phyloP scores from a whole-genome alignment of 2,329 filamentous ascomycete genomes.

The Sarocladiaceae sp. region DNA sequence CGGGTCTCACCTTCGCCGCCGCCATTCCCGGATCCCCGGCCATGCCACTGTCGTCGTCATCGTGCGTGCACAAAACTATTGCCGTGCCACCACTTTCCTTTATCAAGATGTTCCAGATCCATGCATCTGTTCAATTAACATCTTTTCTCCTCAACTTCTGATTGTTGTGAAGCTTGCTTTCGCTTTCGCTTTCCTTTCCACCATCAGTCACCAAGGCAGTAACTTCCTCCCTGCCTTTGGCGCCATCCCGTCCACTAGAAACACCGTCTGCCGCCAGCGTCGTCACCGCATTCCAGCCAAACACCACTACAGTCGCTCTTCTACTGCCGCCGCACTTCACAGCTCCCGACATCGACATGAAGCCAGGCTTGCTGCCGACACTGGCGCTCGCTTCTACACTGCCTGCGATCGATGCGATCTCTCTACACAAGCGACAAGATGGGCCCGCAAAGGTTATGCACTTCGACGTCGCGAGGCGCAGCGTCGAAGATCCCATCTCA shows the following conservation, averaged over 20 bases:
- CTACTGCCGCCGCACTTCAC: neutral
- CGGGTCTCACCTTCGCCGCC: neutral
- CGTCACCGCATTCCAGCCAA: no score
- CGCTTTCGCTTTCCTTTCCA: no score
- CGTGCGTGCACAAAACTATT: neutral
- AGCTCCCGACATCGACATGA: neutral
- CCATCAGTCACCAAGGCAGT: neutral
- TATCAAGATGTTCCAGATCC: no score
- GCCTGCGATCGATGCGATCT: slow-evolving; percentile 21
- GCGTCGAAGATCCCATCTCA: slow-evolving; percentile 34
- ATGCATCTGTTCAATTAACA: no score
- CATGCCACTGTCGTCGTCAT: slow-evolving; percentile 2
- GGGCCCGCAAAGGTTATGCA: slow-evolving; percentile 39
- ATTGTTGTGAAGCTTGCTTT: no score
- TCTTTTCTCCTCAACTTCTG: no score
- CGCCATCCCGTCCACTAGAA: no score
- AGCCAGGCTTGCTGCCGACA: slow-evolving; percentile 9
- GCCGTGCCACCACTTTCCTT: neutral
- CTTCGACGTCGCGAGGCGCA: slow-evolving; percentile 35
- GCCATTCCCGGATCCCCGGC: neutral
- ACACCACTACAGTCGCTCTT: no score
- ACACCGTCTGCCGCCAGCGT: neutral
- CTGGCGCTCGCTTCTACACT: slow-evolving; percentile 12
- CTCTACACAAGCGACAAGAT: slow-evolving; percentile 24
- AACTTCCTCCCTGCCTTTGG: neutral